Evolutionary conservation across 2,329 filamentous ascomycete genomes (phyloP).

Genomic region (Grosmannia penicillata): DNA sequence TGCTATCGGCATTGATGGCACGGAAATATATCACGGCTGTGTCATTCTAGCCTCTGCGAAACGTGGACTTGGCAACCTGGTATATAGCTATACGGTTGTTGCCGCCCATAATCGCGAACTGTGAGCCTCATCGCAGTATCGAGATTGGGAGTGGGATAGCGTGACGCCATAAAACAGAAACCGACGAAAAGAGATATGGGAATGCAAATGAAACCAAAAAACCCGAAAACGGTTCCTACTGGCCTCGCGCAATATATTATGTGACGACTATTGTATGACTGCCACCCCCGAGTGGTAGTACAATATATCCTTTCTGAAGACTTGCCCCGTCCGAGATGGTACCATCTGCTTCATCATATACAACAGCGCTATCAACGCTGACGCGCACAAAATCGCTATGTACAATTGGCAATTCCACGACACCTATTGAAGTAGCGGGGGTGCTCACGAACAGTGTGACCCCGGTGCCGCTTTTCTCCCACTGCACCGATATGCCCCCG

Average conservation of each 20-base stretch:
- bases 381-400: constrained; percentile 3
- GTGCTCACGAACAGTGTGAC: constrained; percentile 17
- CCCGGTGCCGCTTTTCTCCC: constrained; percentile 14
- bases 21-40: neutral
- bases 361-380: constrained; percentile 9
- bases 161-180: too few relatives aligned
- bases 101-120: too few relatives aligned
- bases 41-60: neutral
- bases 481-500: constrained; percentile 22
- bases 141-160: too few relatives aligned
- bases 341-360: constrained; percentile 17
- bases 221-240: too few relatives aligned
- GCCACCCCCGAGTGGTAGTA: constrained; percentile 6
- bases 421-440: constrained; percentile 17
- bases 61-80: neutral
- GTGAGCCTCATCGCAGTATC: too few relatives aligned
- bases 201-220: too few relatives aligned
- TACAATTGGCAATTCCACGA: constrained; percentile 13
- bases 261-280: constrained; percentile 1
- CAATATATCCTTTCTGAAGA: constrained; percentile 12
- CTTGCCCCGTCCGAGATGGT: constrained; percentile 17
- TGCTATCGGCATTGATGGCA: neutral
- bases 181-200: too few relatives aligned
- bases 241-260: too few relatives aligned
- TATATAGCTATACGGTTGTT: neutral